Evolutionary conservation across 2,329 filamentous ascomycete genomes (phyloP), one percentile per base, ranked within the genome.

Genomic region (Dactylella cylindrospora): DNA sequence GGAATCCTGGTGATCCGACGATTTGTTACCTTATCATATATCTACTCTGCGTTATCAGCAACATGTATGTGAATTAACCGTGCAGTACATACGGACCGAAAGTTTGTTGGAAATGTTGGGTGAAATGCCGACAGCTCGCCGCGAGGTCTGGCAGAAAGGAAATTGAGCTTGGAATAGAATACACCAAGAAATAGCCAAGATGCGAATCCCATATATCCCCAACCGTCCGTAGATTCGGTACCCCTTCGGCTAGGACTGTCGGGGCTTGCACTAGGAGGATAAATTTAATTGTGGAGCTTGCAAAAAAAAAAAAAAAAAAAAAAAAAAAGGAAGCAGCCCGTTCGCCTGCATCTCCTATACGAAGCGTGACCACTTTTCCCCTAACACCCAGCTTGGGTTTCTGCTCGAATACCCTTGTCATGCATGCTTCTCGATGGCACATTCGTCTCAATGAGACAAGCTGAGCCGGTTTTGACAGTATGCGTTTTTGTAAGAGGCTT

Each of bases 381-480:
- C 49, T 28, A 51, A 31, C 15, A 47, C 25, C 23, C 36, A 25
- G 39, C 25, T 52, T 45, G 26, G n/a, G n/a, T n/a, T n/a, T 38
- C 17, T 53, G 43, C 28, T 33, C 41, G 33, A 12, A 33, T 50
- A 49, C 41, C 57, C 49, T 50, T 62, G 49, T 50, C 57, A 6
- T 54, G 31, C 49, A 54, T 39, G 36, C 49, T 32, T 49, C 32
- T 22, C 49, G 25, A 47, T 62, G 57, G 55, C 55, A 61, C 47
- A 53, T 61, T 49, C 17, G 23, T 38, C 41, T 53, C 36, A 62
- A 62, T 54, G 25, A 44, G 57, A 62, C 43, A 54, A 29, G 49
- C 44, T 29, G 57, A 49, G 57, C 49, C 57, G 57, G 50, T 54
- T n/a, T 62, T 44, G 49, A 62, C 50, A 49, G 40, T 44, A 62